Evolutionary conservation across 352 stramenopile species (phyloP), one percentile per base, ranked within the genome.

Genomic region (Phytophthora podocarpi): DNA sequence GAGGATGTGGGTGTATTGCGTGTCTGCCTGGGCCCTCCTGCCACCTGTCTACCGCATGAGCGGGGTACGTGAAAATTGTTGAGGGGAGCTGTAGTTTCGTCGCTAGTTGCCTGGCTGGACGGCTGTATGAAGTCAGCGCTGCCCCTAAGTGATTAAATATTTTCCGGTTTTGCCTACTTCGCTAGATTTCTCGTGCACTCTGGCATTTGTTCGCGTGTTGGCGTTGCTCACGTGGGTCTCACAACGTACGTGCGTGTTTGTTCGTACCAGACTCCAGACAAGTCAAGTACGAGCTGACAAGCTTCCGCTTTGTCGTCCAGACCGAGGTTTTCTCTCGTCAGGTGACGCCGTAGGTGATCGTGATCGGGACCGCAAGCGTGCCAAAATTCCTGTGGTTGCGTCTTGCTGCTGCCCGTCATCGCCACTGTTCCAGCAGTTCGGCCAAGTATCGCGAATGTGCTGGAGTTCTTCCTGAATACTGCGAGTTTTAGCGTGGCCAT

Each of bases 361-460:
- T 31, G 59, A 59, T 46, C 20, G 47, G 10, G 42, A 39, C 26
- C 30, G 26, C 24, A 59, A 12, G 8, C 20, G 39, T 5, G 39
- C n/a, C 11, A 31, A 28, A 28, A 40, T 43, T 23, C 32, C 36
- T 7, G n/a, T 57, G 5, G 50, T 39, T 45, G 21, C 18, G n/a
- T 58, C 28, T 26, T 46, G 51, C 2, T 40, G 39, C 20, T 31
- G 26, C 16, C 56, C 48, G 16, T 74, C 52, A 13, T 71, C 51
- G 20, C 69, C 58, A 24, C 82, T 60, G 37, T 51, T 54, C 82
- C 82, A 89, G 11, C 76, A 68, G 57, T 90, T 85, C 11, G 82
- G 82, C 85, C 82, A 94, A 11, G 71, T 82, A 37, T 77, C 67
- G 12, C 85, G 82, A 54, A 94, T 90, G 35, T 63, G 75, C 10